Conservation (phyloP, 495 filamentous ascomycete genomes). For the Friedmanniomyces simplex region DNA sequence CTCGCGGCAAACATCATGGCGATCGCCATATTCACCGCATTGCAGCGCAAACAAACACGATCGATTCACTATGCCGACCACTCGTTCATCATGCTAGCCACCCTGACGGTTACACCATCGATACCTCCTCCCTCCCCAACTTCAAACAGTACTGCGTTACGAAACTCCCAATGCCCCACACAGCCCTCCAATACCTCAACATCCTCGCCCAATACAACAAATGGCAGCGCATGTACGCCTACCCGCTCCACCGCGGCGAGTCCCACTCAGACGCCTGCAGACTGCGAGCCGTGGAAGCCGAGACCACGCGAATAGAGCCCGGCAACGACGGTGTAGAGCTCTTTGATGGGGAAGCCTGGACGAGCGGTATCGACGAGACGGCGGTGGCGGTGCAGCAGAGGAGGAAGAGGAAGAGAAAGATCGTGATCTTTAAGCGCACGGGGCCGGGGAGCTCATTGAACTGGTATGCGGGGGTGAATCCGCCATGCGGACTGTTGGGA, state of each 20-base stretch:
- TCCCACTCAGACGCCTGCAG: background rate
- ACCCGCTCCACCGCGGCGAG: background rate
- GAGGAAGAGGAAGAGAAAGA: background rate
- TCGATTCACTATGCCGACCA: too few species aligned
- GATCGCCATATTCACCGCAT: too few species aligned
- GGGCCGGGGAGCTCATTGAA: background rate
- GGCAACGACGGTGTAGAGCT: background rate
- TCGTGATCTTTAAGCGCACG: constrained; percentile 10
- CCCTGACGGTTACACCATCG: too few species aligned
- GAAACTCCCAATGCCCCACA: constrained; percentile 4
- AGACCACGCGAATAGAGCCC: background rate
- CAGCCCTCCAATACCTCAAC: constrained; percentile 7
- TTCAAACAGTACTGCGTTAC: too few species aligned
- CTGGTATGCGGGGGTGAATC: constrained; percentile 1
- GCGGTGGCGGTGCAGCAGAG: background rate
- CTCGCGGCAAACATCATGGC: too few species aligned
- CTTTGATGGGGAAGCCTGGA: background rate
- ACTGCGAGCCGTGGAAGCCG: background rate
- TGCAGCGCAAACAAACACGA: too few species aligned
- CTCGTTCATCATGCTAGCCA: too few species aligned
- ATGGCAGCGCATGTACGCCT: constrained; percentile 5
- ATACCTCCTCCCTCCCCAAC: too few species aligned
- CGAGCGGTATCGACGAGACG: background rate
- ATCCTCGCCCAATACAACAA: background rate
- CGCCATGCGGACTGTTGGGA: background rate